These are phyloP conservation scores for Speleostelium caveatum DNA, from an alignment of 78 protist genomes.

Conservation along the genomic window DNA sequence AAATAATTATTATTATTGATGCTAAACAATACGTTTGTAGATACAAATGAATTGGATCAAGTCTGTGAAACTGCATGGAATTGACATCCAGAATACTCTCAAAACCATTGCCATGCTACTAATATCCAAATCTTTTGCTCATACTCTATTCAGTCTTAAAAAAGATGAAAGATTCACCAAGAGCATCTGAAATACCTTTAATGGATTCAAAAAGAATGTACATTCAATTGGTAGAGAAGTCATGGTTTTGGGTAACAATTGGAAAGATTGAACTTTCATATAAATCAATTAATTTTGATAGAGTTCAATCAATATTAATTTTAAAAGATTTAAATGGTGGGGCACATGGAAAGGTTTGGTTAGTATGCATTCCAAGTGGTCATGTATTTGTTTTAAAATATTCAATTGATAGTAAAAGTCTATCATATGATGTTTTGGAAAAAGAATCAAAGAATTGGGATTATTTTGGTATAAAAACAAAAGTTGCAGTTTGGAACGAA, in stretches of 20 bases:
- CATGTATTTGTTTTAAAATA: background rate
- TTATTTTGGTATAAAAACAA: background rate
- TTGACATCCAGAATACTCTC: no score
- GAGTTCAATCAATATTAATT: no score
- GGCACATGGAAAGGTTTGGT: background rate
- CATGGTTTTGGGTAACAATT: background rate
- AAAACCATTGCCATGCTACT: no score
- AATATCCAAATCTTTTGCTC: no score
- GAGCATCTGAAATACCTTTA: background rate
- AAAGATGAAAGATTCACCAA: background rate
- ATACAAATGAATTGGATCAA: no score
- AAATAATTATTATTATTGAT: no score
- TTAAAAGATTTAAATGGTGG: background rate
- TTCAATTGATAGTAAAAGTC: background rate
- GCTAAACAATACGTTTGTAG: no score
- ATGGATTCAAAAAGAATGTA: background rate
- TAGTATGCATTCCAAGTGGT: background rate
- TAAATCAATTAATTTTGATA: no score
- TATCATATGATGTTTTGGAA: no score
- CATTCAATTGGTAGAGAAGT: background rate
- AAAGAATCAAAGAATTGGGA: background rate
- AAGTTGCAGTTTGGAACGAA: background rate
- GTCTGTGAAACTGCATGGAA: no score
- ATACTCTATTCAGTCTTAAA: background rate
- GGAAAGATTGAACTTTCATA: background rate